Evolutionary conservation across 306 rosid genomes (phyloP), one percentile per base, ranked within the genome.

Genomic region (Arachis hypogaea): DNA sequence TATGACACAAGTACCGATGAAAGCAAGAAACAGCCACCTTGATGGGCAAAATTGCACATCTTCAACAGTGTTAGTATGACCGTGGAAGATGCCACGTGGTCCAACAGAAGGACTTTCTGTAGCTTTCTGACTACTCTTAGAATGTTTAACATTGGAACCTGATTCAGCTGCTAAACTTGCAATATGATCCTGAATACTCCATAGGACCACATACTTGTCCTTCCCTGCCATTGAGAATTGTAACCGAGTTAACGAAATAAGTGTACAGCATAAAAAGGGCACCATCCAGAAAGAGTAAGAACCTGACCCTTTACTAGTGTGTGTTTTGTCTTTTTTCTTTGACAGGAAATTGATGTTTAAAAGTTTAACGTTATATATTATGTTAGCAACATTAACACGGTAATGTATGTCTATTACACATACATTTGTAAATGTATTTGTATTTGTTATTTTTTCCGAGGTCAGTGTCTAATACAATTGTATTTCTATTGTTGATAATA

Each of bases 41-140:
- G 99, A 83, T 12, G 98, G 98, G 85, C 98, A 95, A 81, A 92
- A 95, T 46, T 96, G 84, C 77, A 95, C 99, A 85, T 95, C 99
- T 84, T 95, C 99, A 74, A 95, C 98, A 16, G 97, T 92, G 74
- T 95, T 96, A 45, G 73, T 78, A 42, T 95, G 99, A 44, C 98
- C 99, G 41, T 84, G 68, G 86, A 83, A 95, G 62, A 92, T 78
- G 82, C 98, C 97, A 59, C 99, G 86, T 49, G 99, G 97, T 52
- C 88, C 97, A 77, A 95, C 73, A 60, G 92, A 77, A 68, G 90
- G 93, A 64, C 87, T 80, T 79, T 87, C 88, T 50, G 81, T 57
- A 54, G 82, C 66, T 84, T 92, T 92, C 62, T 83, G 89, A 63
- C 45, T 86, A 71, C 78, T 82, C 81, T 87, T 88, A 38, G 86